Evolutionary conservation across 257 asterid genomes (phyloP).

Genomic region (Primulina tabacum): DNA sequence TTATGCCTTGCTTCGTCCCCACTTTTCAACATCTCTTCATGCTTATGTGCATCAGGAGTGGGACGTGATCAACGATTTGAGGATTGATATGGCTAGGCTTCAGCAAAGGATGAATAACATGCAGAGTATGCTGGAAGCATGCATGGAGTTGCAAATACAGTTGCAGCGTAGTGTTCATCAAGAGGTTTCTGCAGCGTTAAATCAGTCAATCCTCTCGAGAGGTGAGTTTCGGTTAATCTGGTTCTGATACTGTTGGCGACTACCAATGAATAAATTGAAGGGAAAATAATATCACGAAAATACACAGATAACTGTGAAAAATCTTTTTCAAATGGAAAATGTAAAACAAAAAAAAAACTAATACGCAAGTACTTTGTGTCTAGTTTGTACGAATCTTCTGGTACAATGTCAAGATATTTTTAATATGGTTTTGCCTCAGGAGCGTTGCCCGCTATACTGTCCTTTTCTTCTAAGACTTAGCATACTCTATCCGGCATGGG

Average conservation of each 20-base stretch:
- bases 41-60: constrained; percentile 45
- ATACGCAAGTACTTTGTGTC: not conserved
- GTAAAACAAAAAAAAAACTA: not conserved
- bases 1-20: not conserved
- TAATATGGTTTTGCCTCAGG: too few relatives aligned
- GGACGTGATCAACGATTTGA: constrained; percentile 66
- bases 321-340: not conserved
- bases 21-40: constrained; percentile 6
- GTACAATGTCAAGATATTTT: too few relatives aligned
- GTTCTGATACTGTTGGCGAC: not conserved
- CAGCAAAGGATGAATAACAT: constrained; percentile 68
- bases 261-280: not conserved
- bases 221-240: constrained; percentile 33
- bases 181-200: constrained; percentile 82
- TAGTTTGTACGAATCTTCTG: too few relatives aligned
- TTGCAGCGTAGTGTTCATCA: constrained; percentile 67
- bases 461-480: too few relatives aligned
- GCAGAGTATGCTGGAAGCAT: constrained; percentile 84
- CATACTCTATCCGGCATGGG: not conserved
- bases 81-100: constrained; percentile 75
- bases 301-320: not conserved
- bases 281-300: not conserved
- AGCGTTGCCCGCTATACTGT: too few relatives aligned
- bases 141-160: constrained; percentile 87
- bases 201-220: constrained; percentile 44